Evolutionary conservation across 106 monocot species (phyloP).

Genomic region (Dactylorhiza incarnata): DNA sequence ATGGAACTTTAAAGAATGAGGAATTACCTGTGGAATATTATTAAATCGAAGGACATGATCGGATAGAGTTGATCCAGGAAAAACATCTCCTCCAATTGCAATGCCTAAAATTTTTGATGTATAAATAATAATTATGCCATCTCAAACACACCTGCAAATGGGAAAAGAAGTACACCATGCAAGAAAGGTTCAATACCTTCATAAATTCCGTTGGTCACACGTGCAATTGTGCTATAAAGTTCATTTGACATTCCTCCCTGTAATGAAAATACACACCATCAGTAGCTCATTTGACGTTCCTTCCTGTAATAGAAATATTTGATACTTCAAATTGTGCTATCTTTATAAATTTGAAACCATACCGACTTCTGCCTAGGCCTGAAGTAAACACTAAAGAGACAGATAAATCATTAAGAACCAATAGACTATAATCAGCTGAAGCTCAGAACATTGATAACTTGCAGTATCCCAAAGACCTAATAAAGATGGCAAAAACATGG

Average conservation of each 20-base stretch:
- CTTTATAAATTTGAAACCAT: no score
- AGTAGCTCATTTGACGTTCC: no score
- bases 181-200: conserved; percentile 50
- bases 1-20: background rate
- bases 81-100: conserved; percentile 99
- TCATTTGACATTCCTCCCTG: conserved; percentile 99
- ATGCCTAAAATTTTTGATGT: conserved; percentile 46
- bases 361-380: no score
- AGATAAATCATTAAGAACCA: no score
- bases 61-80: conserved; percentile 96
- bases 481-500: no score
- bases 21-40: conserved; percentile 88
- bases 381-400: no score
- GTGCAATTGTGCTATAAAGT: conserved; percentile 92
- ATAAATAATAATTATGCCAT: background rate
- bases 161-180: background rate
- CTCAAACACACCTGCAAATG: background rate
- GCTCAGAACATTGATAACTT: no score
- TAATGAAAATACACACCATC: conserved; percentile 3
- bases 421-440: no score
- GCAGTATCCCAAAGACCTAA: no score
- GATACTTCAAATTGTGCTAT: no score
- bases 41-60: conserved; percentile 94
- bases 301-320: no score
- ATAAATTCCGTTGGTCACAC: conserved; percentile 97